These are phyloP conservation scores for Candida golubevii DNA, from an alignment of 805 yeast genomes.

Conservation along the genomic window DNA sequence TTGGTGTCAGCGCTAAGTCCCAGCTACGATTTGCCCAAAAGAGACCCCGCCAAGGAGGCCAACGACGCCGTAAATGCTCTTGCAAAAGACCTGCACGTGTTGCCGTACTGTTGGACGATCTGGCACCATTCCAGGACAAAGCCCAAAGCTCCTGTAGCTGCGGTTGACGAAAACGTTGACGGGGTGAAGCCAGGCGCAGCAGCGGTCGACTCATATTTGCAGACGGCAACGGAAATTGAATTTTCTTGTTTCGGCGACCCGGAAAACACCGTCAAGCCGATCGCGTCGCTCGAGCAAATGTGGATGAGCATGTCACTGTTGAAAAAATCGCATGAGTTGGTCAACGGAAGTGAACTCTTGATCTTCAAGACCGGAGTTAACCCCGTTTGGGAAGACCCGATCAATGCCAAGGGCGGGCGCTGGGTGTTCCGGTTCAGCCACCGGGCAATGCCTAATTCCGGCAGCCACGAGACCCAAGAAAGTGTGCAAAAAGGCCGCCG, in stretches of 20 bases:
- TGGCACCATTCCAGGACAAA: conserved; percentile 44
- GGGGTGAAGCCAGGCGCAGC: conserved; percentile 18
- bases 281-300: conserved; percentile 50
- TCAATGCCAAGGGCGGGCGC: conserved; percentile 56
- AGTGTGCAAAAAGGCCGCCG: conserved; percentile 23
- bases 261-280: conserved; percentile 21
- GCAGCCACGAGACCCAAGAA: conserved; percentile 17
- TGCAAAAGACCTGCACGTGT: conserved; percentile 28
- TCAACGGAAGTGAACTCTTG: conserved; percentile 49
- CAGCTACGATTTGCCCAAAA: conserved; percentile 27
- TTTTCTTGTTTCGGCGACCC: conserved; percentile 28
- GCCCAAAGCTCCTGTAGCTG: conserved; percentile 13
- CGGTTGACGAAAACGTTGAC: conserved; percentile 14
- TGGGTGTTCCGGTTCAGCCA: conserved; percentile 54
- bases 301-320: conserved; percentile 43
- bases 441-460: conserved; percentile 18
- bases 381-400: conserved; percentile 68
- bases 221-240: conserved; percentile 41
- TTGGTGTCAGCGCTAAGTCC: background rate
- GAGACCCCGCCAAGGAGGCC: conserved; percentile 34
- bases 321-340: conserved; percentile 36
- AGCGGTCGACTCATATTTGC: conserved; percentile 43
- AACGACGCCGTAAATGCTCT: conserved; percentile 23
- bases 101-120: conserved; percentile 47
- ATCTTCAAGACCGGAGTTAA: conserved; percentile 56